A percentile compares a stretch with the other conserved stretches of the same genome.
These are phyloP conservation scores for Zygoascus meyerae DNA, from an alignment of 1,139 yeast genomes.

Conservation along the genomic window DNA sequence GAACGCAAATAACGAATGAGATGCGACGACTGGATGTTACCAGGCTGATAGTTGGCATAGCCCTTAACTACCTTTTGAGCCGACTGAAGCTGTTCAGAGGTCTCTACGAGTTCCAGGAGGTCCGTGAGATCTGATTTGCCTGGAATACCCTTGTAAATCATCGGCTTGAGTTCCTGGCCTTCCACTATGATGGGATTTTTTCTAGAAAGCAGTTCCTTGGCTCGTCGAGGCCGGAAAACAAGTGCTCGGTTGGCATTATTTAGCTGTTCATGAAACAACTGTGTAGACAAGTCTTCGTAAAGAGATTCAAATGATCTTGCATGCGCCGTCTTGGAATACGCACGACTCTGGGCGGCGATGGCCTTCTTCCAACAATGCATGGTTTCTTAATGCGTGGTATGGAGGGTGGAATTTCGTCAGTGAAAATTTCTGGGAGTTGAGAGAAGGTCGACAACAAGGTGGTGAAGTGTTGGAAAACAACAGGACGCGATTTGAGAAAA, in stretches of 20 bases:
- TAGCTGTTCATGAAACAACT: conserved; percentile 19
- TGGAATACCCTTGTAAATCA: conserved; percentile 26
- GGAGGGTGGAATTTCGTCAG: background rate
- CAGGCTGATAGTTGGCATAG: conserved; percentile 15
- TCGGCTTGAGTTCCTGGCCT: conserved; percentile 23
- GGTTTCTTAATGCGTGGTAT: conserved; percentile 1
- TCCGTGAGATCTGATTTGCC: conserved; percentile 21
- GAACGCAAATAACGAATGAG: conserved; percentile 13
- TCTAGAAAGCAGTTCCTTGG: conserved; percentile 20
- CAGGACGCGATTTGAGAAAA: too few species aligned
- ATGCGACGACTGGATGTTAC: conserved; percentile 14
- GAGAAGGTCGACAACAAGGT: background rate
- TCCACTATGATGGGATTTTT: conserved; percentile 21
- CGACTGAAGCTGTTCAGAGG: conserved; percentile 12
- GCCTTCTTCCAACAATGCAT: background rate
- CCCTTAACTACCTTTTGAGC: conserved; percentile 14
- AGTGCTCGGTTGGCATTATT: conserved; percentile 22
- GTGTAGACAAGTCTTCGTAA: conserved; percentile 11
- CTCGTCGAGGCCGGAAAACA: conserved; percentile 27
- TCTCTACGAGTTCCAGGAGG: conserved; percentile 12
- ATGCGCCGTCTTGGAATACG: background rate
- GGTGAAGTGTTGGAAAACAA: background rate
- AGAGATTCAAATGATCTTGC: conserved; percentile 9
- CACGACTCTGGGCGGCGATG: background rate
- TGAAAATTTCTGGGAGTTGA: conserved; percentile 1